Evolutionary conservation across 495 filamentous ascomycete genomes (phyloP).

Genomic region (Umbilicaria muhlenbergii): DNA sequence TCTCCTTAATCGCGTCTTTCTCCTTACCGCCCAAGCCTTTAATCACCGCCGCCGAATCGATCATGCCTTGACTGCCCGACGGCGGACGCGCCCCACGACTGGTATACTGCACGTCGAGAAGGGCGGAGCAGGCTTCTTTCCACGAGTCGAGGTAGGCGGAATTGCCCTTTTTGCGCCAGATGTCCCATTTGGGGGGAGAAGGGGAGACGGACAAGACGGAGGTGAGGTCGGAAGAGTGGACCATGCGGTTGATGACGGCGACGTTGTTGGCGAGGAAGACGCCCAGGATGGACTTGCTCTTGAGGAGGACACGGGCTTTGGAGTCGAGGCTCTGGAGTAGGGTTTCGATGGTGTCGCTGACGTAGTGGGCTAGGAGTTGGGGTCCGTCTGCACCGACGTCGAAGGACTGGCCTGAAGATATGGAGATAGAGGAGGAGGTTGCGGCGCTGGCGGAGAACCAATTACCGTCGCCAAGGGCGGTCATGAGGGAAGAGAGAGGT

Average conservation of each 20-base stretch:
- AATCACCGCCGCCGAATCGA: conserved; percentile 66
- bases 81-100: conserved; percentile 51
- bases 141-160: conserved; percentile 74
- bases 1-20: conserved; percentile 89
- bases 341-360: conserved; percentile 67
- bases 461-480: conserved; percentile 82
- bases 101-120: conserved; percentile 88
- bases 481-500: conserved; percentile 78
- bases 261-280: conserved; percentile 89
- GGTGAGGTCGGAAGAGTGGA: conserved; percentile 64
- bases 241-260: conserved; percentile 69
- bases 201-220: conserved; percentile 51
- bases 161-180: conserved; percentile 73
- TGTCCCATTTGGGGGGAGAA: conserved; percentile 49
- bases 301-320: conserved; percentile 56
- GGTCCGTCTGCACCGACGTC: conserved; percentile 84
- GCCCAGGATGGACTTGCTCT: conserved; percentile 62
- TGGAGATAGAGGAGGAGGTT: conserved; percentile 36
- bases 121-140: conserved; percentile 68
- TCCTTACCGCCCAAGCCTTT: conserved; percentile 75
- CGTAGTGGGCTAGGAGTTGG: conserved; percentile 79
- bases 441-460: conserved; percentile 45
- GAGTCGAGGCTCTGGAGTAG: conserved; percentile 64
- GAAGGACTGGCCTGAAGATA: conserved; percentile 57
- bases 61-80: conserved; percentile 43